These are phyloP conservation scores for Nakazawaea populi DNA, from an alignment of 805 yeast species.

Conservation along the genomic window DNA sequence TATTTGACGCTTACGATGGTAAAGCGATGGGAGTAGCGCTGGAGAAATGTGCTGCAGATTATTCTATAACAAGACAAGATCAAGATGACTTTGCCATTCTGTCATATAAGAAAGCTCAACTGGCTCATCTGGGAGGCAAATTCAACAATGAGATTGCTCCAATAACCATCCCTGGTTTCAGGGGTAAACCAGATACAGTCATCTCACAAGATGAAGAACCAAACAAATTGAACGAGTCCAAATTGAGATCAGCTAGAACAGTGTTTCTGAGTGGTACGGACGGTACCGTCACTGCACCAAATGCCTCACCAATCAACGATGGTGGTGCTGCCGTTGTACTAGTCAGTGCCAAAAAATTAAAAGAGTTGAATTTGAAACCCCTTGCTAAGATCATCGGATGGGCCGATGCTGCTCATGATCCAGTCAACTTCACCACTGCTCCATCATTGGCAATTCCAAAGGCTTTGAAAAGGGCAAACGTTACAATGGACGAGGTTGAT, in stretches of 20 bases:
- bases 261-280: constrained; percentile 69
- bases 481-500: constrained; percentile 65
- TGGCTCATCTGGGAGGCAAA: constrained; percentile 76
- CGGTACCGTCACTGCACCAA: constrained; percentile 96
- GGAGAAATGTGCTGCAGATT: constrained; percentile 90
- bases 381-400: constrained; percentile 85
- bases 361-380: constrained; percentile 84
- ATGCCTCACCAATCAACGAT: constrained; percentile 93
- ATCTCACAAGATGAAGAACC: constrained; percentile 82
- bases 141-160: constrained; percentile 82
- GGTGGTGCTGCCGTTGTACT: constrained; percentile 96
- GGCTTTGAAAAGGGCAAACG: constrained; percentile 83
- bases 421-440: constrained; percentile 93
- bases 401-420: constrained; percentile 98
- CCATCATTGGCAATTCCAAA: constrained; percentile 95
- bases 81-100: constrained; percentile 86
- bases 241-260: constrained; percentile 79
- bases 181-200: constrained; percentile 81
- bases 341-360: constrained; percentile 77
- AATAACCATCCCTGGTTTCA: constrained; percentile 78
- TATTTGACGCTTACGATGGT: constrained; percentile 85
- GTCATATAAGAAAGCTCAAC: constrained; percentile 82
- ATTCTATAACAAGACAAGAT: constrained; percentile 68
- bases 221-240: constrained; percentile 68
- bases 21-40: constrained; percentile 96